Evolutionary conservation across 371 early-diverging fungal species (phyloP).

Genomic region (Circinella umbellata): DNA sequence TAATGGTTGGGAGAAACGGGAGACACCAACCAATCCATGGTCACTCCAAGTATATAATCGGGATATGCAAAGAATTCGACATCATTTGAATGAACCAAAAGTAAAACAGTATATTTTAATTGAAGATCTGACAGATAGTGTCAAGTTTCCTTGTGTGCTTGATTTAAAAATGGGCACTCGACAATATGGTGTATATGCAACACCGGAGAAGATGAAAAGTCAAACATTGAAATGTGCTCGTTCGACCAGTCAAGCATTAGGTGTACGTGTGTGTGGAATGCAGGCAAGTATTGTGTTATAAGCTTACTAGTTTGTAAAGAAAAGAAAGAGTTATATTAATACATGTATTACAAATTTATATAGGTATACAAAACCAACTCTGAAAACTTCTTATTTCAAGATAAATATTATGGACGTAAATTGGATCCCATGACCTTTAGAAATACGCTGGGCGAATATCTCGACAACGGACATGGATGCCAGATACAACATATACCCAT

Average conservation of each 20-base stretch:
- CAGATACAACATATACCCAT: constrained; percentile 82
- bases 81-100: constrained; percentile 47
- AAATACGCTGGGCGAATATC: constrained; percentile 78
- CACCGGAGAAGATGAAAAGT: constrained; percentile 78
- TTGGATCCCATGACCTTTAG: constrained; percentile 78
- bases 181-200: constrained; percentile 92
- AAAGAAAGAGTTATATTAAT: no score
- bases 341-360: not conserved
- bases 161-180: constrained; percentile 98
- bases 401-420: constrained; percentile 94
- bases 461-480: constrained; percentile 80
- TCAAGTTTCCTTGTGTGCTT: constrained; percentile 89
- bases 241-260: constrained; percentile 88
- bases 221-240: constrained; percentile 90
- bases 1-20: constrained; percentile 14
- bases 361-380: constrained; percentile 80
- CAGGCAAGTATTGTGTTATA: constrained; percentile 66
- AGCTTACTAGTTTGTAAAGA: not conserved
- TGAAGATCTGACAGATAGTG: constrained; percentile 87
- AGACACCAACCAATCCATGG: constrained; percentile 33
- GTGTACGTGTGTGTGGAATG: constrained; percentile 96
- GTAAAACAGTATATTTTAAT: constrained; percentile 58
- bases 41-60: constrained; percentile 44
- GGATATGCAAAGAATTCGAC: constrained; percentile 37
- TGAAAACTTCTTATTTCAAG: constrained; percentile 74